Evolutionary conservation across 352 stramenopile species (phyloP), one percentile per base, ranked within the genome.

Genomic region (Phytophthora vignae): DNA sequence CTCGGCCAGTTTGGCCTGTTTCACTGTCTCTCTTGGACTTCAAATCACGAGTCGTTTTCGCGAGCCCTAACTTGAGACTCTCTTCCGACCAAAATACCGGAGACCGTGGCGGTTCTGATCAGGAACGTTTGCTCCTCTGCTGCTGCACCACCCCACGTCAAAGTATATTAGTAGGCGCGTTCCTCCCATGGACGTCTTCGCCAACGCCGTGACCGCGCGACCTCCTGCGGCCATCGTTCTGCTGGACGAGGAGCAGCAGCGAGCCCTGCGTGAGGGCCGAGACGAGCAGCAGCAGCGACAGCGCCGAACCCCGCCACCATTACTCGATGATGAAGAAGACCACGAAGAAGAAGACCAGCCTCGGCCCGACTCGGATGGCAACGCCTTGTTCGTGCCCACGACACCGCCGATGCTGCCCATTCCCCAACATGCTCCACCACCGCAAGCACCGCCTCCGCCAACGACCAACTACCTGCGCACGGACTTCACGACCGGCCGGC

Each of bases 201-300:
- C 65, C 25, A 74, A 73, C 46, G 40, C 67, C 11, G n/a, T 70
- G 5, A 55, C 58, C 27, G 31, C 44, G 25, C 68, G 62, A 0
- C 64, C 64, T 7, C 52, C 52, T 7, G 40, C 60, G 19, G 31
- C 72, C 17, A 59, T 92, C 63, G 52, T 90, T 22, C 58, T 90
- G 12, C 73, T 90, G 21, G 81, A 92, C 33, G 81, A 90, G 19
- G 75, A 92, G 27, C 79, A 90, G 77, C 79, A 88, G 74, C 82
- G 73, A 22, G 59, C 66, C 61, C 66, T 92, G n/a, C 76, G 71
- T 48, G 67, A 67, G 52, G 53, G 48, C 25, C 59, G 12, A 36
- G 22, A 21, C 12, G 44, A 21, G 21, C 17, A 42, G 7, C 38
- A 55, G 52, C 38, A 12, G 8, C 56, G 25, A 2, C 27, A 31